Base-by-base conservation (phyloP, 2,329 filamentous ascomycete genomes). In the Exophiala calicioides region DNA sequence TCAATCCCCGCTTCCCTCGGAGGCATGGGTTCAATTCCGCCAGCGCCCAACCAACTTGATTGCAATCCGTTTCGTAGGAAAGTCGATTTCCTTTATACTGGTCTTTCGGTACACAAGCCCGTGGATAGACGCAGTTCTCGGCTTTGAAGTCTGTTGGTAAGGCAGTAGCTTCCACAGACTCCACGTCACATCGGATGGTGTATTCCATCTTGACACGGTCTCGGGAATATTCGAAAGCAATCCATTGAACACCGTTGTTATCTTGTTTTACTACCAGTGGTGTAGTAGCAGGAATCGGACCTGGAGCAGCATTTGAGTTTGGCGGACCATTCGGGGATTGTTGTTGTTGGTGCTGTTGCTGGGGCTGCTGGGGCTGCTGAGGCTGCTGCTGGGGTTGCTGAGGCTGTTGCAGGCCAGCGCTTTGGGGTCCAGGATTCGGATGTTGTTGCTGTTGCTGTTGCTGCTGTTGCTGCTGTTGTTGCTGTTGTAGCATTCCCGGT, bases 151-250 rank as follows among this genome's bases (percentile, higher is more conserved):
- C 91, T 55, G 81, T 76, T 33, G 81, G 80, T 13, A 98, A 78
- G 52, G 84, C 84, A 45, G 96, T 90, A 33, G 91, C 90, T 63
- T 90, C 90, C 53, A 98, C 90, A 1, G 90, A 96, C 71, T 97
- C 93, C 15, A 97, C 93, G 60, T 97, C 93, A 66, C 93, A 97
- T 41, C 93, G 85, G 61, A 98, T 98, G 1, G 90, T 96, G 71
- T 98, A 98, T 69, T 97, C 90, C 90, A 97, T 95, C 81, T 98
- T 98, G 58, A 97, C 90, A 34, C 91, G 80, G 65, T 98, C 91
- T 51, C 91, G 83, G 8, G 91, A 97, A 67, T 98, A 98, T 68
- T 98, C 93, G 54, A 97, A 98, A 0, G 90, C 90, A 62, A 97
- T 97, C 93, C 93, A 97, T 68, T 97, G 93, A 5, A 97, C 91